phyloP scores from a whole-genome alignment of 1,139 yeast species.

The Nakaseomyces bracarensis region DNA sequence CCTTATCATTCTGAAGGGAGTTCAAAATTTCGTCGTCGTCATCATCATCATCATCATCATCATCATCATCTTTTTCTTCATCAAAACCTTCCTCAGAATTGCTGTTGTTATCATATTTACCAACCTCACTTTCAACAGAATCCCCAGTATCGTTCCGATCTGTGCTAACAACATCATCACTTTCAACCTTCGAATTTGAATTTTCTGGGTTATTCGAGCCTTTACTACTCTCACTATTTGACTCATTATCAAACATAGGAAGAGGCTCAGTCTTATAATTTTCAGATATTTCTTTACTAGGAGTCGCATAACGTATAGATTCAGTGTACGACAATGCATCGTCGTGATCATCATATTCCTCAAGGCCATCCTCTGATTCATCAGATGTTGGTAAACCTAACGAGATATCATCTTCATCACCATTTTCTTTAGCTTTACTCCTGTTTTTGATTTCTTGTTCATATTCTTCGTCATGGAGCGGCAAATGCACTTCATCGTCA shows the following conservation, averaged over 20 bases:
- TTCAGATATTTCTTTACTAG: not conserved
- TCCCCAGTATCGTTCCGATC: too few relatives aligned
- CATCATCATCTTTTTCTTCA: slow-evolving; percentile 10
- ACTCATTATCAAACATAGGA: not conserved
- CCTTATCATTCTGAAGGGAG: slow-evolving; percentile 11
- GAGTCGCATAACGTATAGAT: slow-evolving; percentile 10
- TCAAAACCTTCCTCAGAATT: slow-evolving; percentile 7
- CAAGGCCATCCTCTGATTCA: slow-evolving; percentile 8
- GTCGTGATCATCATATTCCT: slow-evolving; percentile 10
- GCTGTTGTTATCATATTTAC: not conserved
- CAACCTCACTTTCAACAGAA: too few relatives aligned
- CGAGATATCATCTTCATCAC: not conserved
- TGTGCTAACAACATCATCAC: too few relatives aligned
- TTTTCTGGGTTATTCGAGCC: too few relatives aligned
- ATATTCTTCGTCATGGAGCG: slow-evolving; percentile 9
- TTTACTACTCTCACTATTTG: not conserved
- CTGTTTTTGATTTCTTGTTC: slow-evolving; percentile 8
- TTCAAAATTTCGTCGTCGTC: slow-evolving; percentile 5
- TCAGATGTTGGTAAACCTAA: slow-evolving; percentile 5
- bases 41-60: not conserved
- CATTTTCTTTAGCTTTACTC: not conserved
- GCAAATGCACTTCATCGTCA: slow-evolving; percentile 1
- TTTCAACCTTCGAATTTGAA: too few relatives aligned
- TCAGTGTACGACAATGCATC: slow-evolving; percentile 19
- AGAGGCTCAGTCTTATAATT: not conserved